A percentile compares a stretch with the other conserved stretches of the same genome.
These are phyloP conservation scores for Phytophthora quininea DNA, from an alignment of 352 stramenopile species.

Conservation along the genomic window DNA sequence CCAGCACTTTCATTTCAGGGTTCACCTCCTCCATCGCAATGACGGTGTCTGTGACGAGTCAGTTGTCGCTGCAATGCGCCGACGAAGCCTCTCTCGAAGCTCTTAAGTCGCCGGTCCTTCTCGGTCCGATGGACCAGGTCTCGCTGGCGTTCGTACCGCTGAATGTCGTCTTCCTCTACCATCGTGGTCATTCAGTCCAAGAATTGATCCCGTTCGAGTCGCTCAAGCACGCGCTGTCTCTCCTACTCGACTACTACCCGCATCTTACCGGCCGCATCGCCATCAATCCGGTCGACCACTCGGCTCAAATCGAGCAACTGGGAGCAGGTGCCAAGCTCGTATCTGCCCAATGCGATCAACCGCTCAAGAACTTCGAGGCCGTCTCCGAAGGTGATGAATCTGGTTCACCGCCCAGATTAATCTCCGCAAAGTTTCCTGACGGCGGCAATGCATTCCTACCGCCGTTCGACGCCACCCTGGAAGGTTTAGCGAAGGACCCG, in stretches of 20 bases:
- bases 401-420: slow-evolving; percentile 21
- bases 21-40: neutral
- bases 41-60: slow-evolving; percentile 3
- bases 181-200: neutral
- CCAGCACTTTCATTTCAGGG: no score
- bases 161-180: slow-evolving; percentile 28
- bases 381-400: slow-evolving; percentile 9
- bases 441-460: slow-evolving; percentile 27
- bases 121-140: slow-evolving; percentile 33
- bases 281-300: slow-evolving; percentile 9
- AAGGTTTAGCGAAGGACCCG: slow-evolving; percentile 12
- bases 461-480: slow-evolving; percentile 18
- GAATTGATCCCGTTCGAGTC: slow-evolving; percentile 15
- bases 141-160: slow-evolving; percentile 19
- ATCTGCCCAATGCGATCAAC: slow-evolving; percentile 6
- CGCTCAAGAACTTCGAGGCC: slow-evolving; percentile 13
- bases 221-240: slow-evolving; percentile 2
- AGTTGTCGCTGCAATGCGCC: slow-evolving; percentile 7
- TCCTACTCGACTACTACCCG: slow-evolving; percentile 24
- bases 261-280: slow-evolving; percentile 17
- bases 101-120: slow-evolving; percentile 13
- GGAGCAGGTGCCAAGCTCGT: slow-evolving; percentile 14
- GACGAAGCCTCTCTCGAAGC: neutral
- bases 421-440: slow-evolving; percentile 25
- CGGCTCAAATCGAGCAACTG: slow-evolving; percentile 17